Percentiles rank a stretch among this genome's conserved stretches.
These are phyloP conservation scores for thale cress (Arabidopsis thaliana) DNA, from an alignment of 345 rosid species.

Conservation along the genomic window TAIR10.1 NC_003076.8:19745001-19745500, in stretches of 20 bases:
- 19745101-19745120: slow-evolving; percentile 92
- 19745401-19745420: slow-evolving; percentile 66
- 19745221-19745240: slow-evolving; percentile 3
- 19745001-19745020: slow-evolving; percentile 88
- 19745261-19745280: slow-evolving; percentile 24
- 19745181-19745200: slow-evolving; percentile 50
- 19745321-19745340: slow-evolving; percentile 56
- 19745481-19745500: slow-evolving; percentile 71
- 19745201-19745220: not conserved
- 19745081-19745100: slow-evolving; percentile 25
- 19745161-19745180: slow-evolving; percentile 60
- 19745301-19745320: slow-evolving; percentile 45
- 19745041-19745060: not conserved
- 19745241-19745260: not conserved
- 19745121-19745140: slow-evolving; percentile 77
- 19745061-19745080: not conserved
- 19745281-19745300: slow-evolving; percentile 64
- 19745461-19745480: slow-evolving; percentile 56
- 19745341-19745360: slow-evolving; percentile 59
- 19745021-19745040: slow-evolving; percentile 7
- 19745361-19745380: slow-evolving; percentile 53
- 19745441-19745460: slow-evolving; percentile 51
- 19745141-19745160: slow-evolving; percentile 83
- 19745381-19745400: slow-evolving; percentile 46
- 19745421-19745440: slow-evolving; percentile 80